Base-by-base conservation (phyloP, 2,329 filamentous ascomycete genomes). In the Rhynchosporium graminicola region DNA sequence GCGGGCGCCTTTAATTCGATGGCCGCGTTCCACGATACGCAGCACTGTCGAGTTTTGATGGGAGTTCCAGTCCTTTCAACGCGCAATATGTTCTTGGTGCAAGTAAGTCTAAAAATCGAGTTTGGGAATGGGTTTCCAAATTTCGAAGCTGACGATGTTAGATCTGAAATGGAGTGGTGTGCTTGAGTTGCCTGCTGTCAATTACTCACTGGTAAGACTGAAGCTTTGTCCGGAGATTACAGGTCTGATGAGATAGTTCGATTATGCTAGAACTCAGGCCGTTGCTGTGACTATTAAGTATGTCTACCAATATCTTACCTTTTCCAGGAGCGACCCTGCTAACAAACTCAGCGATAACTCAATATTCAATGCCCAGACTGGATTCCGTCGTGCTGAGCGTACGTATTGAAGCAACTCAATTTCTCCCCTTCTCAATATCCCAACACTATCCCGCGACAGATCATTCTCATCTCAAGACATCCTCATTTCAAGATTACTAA, bases 311-410 rank as follows among this genome's bases (percentile, higher is more conserved):
- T 1, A 3, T 33, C 48, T 4, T 15, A 5, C 36, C 10, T 45
- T 15, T 7, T 33, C 36, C 15, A 1, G 13, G 6, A 56, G 20
- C 33, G 12, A 56, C 36, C 36, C 61, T 57, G 9, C 31, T 20
- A 20, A 20, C 20, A 20, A 20, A 20, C 20, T 20, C 28, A 56
- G 52, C 52, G 84, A 87, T 72, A 70, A 79, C 64, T 85, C 83
- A 67, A 86, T 88, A 73, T 88, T 87, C 74, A 80, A 81, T 67
- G 72, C 78, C 50, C 85, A 88, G 73, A 75, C 75, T 3, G 85
- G 85, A 26, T 87, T 88, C 77, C 80, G 85, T 46, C 83, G 85
- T 65, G 82, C 82, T 1, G 85, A 86, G 64, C 78, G 20, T 20
- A 20, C 20, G 20, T 20, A 20, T 20, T 20, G 20, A 20, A 20